Evolutionary conservation across 2,329 filamentous ascomycete species (phyloP).

Genomic region (Aspergillus sp.): DNA sequence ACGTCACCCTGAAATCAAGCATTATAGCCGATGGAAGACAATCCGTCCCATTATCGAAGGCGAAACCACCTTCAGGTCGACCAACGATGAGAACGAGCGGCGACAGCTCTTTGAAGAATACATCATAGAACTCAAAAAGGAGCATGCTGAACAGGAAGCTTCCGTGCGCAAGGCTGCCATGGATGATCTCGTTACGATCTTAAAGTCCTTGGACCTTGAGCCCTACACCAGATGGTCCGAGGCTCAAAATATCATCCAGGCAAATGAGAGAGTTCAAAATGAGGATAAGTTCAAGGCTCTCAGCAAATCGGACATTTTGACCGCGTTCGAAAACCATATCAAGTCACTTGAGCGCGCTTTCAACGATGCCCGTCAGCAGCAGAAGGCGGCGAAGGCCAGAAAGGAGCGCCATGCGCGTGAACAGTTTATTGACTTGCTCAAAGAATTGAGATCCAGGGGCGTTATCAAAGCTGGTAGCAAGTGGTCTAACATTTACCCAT

Average conservation of each 20-base stretch:
- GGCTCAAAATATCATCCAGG: constrained; percentile 78
- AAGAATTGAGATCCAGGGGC: constrained; percentile 70
- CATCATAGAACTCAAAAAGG: constrained; percentile 77
- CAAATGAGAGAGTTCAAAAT: constrained; percentile 72
- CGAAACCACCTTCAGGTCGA: constrained; percentile 92
- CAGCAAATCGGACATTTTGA: constrained; percentile 85
- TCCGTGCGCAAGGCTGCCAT: constrained; percentile 75
- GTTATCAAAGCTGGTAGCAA: constrained; percentile 88
- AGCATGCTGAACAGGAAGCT: constrained; percentile 73
- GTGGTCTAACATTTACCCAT: constrained; percentile 77
- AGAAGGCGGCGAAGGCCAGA: constrained; percentile 77
- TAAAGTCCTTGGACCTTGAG: constrained; percentile 79
- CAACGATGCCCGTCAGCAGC: constrained; percentile 85
- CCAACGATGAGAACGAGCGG: constrained; percentile 82
- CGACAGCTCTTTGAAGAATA: constrained; percentile 94
- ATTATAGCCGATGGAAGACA: constrained; percentile 97
- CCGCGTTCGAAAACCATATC: constrained; percentile 92
- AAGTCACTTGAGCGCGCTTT: constrained; percentile 86
- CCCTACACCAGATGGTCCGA: constrained; percentile 95
- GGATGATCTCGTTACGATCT: constrained; percentile 74
- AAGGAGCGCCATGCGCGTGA: constrained; percentile 86
- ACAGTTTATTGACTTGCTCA: constrained; percentile 71
- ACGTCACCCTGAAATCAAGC: constrained; percentile 93
- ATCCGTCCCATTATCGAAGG: constrained; percentile 90
- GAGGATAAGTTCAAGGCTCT: constrained; percentile 85